Base-by-base conservation (phyloP, 495 filamentous ascomycete genomes). In the Aspergillus sparsus region DNA sequence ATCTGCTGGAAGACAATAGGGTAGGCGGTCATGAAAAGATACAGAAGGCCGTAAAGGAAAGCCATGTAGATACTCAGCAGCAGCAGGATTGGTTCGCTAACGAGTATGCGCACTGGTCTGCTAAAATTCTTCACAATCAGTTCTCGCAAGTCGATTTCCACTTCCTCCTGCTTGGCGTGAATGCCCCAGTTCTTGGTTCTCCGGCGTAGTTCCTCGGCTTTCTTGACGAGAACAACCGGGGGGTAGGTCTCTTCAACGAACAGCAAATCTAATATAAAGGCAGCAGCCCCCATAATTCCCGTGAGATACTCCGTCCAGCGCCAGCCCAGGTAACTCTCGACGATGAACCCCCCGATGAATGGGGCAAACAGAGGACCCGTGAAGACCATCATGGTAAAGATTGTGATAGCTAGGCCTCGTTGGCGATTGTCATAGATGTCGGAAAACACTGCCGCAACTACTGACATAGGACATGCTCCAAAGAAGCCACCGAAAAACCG, bases 91-190 rank as follows among this genome's bases (percentile, higher is more conserved):
- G 90, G 92, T 70, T 96, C 92, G 42, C 79, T 82, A 65, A 94
- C 81, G 9, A 96, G 82, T 56, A 96, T 85, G 54, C 88, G 82
- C 64, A 96, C 73, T 0, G 92, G 92, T 37, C 92, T 85, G 60
- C 78, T 83, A 71, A 94, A 92, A 72, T 96, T 95, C 82, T 93
- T 93, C 61, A 79, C 83, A 42, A 96, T 42, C 11, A 96, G 78
- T 73, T 95, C 89, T 33, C 79, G 71, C 62, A 95, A 80, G 73
- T 94, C 88, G 55, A 96, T 80, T 73, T 94, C 90, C 59, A 94
- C 93, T 76, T 96, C 91, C 68, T 96, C 92, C 71, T 96, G 90
- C 68, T 92, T 95, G 49, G 92, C 90, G 74, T 96, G 91, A 62
- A 97, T 95, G 47, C 90, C 92, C 91, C 92, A 95, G 75, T 95